Base-by-base conservation (phyloP, 1,284 basidiomycete species). In the Cryptococcus sp. region DNA sequence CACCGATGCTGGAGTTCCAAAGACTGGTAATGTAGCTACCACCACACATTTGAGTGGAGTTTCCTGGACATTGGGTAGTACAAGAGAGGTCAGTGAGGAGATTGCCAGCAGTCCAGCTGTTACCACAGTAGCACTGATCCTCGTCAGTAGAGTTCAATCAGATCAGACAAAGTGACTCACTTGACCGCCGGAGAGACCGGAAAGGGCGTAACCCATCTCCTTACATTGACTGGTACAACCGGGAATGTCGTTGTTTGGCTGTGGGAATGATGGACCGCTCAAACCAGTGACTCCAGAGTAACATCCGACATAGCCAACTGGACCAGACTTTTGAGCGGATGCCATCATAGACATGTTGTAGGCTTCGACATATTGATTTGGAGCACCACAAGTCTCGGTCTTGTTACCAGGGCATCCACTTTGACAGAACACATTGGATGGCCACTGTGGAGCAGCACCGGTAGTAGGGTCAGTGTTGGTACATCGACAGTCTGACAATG, bases 391-490 rank as follows among this genome's bases (percentile, higher is more conserved):
- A 10, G 50, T 65, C 46, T 67, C 42, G 2, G 54, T 53, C 3
- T 55, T 47, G 55, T 70, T 64, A 23, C 72, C 72, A 13, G 64
- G 63, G 50, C 72, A 74, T 10, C 57, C 8, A 32, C 31, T 4
- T 11, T 31, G 15, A 46, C 52, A 53, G 32, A 33, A 47, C 11
- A 32, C 23, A 4, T 46, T 37, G 14, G 44, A 53, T 5, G 52
- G 52, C 8, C 15, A 41, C 35, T 37, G 31, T 8, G 32, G 14
- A 13, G 41, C 23, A 4, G 34, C 15, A 7, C 38, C 50, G 32
- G 23, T 45, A 3, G 42, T 44, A 13, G 50, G 50, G 42, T 52
- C 50, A 42, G 33, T 45, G 30, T 6, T n/a, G 5, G 42, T 6
- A 15, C 50, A 52, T 52, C 50, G 50, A 23, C 50, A 52, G 50